Percentiles rank a stretch among this genome's conserved stretches.
These are phyloP conservation scores for Grigorovia transvaalensis DNA, from an alignment of 805 yeast species.

Conservation along the genomic window DNA sequence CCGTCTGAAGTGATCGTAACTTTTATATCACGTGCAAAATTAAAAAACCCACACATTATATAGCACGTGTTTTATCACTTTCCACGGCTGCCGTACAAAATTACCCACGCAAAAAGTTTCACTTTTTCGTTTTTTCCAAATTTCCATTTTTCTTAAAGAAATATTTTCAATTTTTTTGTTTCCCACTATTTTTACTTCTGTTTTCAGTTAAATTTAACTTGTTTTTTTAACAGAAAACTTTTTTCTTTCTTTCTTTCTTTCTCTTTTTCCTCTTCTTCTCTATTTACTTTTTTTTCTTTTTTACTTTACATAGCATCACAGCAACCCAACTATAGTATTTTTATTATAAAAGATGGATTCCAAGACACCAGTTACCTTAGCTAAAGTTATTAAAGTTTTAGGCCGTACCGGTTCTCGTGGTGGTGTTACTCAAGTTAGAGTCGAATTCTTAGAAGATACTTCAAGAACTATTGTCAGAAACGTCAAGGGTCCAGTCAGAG, in stretches of 20 bases:
- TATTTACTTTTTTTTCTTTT: neutral
- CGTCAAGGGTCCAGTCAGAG: constrained; percentile 97
- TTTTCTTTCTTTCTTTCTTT: neutral
- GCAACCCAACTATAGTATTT: constrained; percentile 5
- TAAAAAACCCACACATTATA: neutral
- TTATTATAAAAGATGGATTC: constrained; percentile 26
- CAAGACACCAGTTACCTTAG: constrained; percentile 94
- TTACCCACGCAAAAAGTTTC: constrained; percentile 8
- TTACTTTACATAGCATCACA: constrained; percentile 3
- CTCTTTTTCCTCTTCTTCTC: too few species aligned
- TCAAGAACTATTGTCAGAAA: constrained; percentile 94
- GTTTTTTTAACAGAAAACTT: constrained; percentile 2
- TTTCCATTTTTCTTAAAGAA: neutral
- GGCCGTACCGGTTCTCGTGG: constrained; percentile 99
- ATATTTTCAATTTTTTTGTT: neutral
- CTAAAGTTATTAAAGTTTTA: constrained; percentile 98
- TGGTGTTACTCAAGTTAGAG: constrained; percentile 98
- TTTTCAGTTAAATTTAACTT: neutral
- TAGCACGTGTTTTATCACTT: neutral
- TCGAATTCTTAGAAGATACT: constrained; percentile 90
- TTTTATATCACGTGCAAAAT: neutral
- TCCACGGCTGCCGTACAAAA: constrained; percentile 13
- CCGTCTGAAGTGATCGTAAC: neutral
- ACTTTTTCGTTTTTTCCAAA: neutral
- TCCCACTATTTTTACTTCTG: neutral